Evolutionary conservation across 2,329 filamentous ascomycete species (phyloP), one percentile per base, ranked within the genome.

Genomic region (Talaromyces pinophilus): DNA sequence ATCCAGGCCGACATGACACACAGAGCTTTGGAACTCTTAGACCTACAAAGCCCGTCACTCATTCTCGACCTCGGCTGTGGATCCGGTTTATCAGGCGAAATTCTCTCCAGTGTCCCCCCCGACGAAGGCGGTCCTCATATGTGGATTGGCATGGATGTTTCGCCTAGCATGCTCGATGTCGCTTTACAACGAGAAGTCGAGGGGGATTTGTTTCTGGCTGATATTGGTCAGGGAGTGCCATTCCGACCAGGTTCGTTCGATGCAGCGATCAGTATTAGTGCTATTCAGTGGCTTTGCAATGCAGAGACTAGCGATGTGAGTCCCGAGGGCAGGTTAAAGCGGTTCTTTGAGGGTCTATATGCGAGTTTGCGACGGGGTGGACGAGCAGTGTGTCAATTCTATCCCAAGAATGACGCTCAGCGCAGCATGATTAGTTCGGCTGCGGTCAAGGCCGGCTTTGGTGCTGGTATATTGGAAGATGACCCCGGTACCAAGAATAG

Each of bases 271-370:
- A 93, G 89, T 74, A 98, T 99, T 76, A 92, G 88, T 71, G 95
- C 95, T 0, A 91, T 99, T n/a, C 95, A 99, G 79, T 99, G 95
- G 95, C 84, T 99, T 35, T 99, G 95, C 79, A 98, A 97, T 78
- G 95, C 94, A 48, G 95, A 98, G 78, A 91, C 87, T 67, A 92
- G 88, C 75, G 92, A 96, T 60, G 93, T 95, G 0, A 91, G 87
- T 0, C 91, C 93, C 0, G 86, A 90, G 33, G 92, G 91, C 0
- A 83, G 95, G 5, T 80, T 99, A 30, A 86, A 87, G 4, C 84
- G 94, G 54, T 99, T 99, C 76, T 99, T 99, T 78, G 92, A 96
- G 73, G 92, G 93, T 0, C 80, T 99, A 1, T 99, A 98, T 79
- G 91, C 92, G 0, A 89, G 88, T 67, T 81, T 99, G 69, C 88